A percentile compares a stretch with the other conserved stretches of the same genome.
Evolutionary conservation across 2,329 filamentous ascomycete species (phyloP).

Genomic region (Rutstroemia sp.): DNA sequence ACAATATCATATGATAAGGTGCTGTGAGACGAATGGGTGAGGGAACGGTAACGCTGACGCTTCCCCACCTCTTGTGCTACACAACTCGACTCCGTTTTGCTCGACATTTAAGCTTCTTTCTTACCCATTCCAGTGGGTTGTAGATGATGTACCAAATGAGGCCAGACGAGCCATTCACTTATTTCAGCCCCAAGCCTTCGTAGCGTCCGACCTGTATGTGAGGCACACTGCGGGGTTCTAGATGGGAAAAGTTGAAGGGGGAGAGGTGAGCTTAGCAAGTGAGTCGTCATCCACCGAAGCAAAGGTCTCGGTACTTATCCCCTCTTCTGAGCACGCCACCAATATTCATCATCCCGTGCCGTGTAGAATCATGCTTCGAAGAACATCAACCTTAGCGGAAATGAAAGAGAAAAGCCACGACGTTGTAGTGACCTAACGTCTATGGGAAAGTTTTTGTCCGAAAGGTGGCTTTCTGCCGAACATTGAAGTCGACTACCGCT

Average conservation of each 20-base stretch:
- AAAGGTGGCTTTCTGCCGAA: slow-evolving; percentile 1
- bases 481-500: slow-evolving; percentile 3
- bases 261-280: not conserved
- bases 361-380: not conserved
- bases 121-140: not conserved
- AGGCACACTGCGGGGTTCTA: not conserved
- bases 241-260: not conserved
- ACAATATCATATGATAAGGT: not conserved
- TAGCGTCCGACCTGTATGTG: not conserved
- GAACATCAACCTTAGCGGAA: not conserved
- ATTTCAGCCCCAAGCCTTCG: slow-evolving; percentile 5
- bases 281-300: not conserved
- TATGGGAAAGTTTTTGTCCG: not conserved
- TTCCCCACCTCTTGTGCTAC: slow-evolving; percentile 1
- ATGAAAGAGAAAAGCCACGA: slow-evolving; percentile 2
- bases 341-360: slow-evolving; percentile 2
- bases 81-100: not conserved
- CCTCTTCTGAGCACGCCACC: slow-evolving; percentile 1
- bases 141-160: not conserved
- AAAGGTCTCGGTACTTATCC: not conserved
- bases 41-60: not conserved
- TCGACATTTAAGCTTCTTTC: slow-evolving; percentile 7
- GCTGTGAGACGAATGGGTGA: not conserved
- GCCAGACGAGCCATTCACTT: slow-evolving; percentile 6
- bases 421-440: slow-evolving; percentile 3